Base-by-base conservation (phyloP, 306 rosid genomes). In the Fragaria ananassa region DNA sequence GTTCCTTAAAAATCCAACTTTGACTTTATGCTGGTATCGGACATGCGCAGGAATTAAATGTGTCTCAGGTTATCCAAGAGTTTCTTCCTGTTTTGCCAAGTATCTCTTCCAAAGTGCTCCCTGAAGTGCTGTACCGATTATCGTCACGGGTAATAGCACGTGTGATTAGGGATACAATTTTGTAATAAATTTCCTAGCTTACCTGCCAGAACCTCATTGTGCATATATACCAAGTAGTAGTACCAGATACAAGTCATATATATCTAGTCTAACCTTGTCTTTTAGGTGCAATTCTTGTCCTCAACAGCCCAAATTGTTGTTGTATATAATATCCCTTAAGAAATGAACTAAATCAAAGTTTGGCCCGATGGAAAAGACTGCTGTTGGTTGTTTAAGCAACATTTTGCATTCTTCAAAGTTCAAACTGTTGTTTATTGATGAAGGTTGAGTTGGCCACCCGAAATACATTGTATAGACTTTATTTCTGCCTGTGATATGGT, bases 91-190 rank as follows among this genome's bases (percentile, higher is more conserved):
- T 92, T 80, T 81, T 95, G 81, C 98, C 98, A 0, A 89, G 96
- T 80, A 88, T 95, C 57, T 90, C 98, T 35, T 85, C 79, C 60
- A 92, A 78, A 63, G 88, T 95, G 66, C 97, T 95, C 49, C 98
- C 98, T 3, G 98, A 95, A 23, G 83, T 95, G 86, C 53, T 89
- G 23, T 83, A 81, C 78, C 87, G 98, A 84, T 83, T 95, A 78
- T 86, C 97, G 79, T 95, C 98, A 78, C 93, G 98, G 72, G 90
- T 92, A 74, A 76, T 95, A 0, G 98, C 98, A 63, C 91, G 98
- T 74, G 18, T 92, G 69, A 87, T 95, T 57, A 91, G 96, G 9
- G 98, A 95, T 74, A 57, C 96, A 84, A 71, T 92, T 86, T 81
- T 92, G 89, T 95, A 79, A 88, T 14, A 18, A 49, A 39, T 54